A percentile compares a stretch with the other conserved stretches of the same genome.
Evolutionary conservation across 2,329 filamentous ascomycete genomes (phyloP).

Genomic region (Periconia digitata): DNA sequence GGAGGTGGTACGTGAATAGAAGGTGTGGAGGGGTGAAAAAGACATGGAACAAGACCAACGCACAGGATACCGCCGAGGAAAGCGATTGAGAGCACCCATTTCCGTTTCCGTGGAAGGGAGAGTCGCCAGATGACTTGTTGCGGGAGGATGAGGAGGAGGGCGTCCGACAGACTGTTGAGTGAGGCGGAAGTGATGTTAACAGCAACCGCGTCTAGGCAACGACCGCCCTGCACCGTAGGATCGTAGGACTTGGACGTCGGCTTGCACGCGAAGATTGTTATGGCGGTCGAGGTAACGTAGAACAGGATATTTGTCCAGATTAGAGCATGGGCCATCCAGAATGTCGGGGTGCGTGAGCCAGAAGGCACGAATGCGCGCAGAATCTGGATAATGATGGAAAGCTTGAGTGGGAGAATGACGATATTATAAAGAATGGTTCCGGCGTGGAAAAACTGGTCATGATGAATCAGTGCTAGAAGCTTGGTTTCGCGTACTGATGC

Average conservation of each 20-base stretch:
- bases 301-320: slow-evolving; percentile 10
- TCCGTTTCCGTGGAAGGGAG: neutral
- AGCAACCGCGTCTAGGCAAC: slow-evolving; percentile 1
- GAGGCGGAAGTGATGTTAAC: neutral
- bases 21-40: neutral
- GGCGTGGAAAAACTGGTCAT: neutral
- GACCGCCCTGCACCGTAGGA: neutral
- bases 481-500: neutral
- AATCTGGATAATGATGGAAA: slow-evolving; percentile 7
- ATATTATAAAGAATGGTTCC: neutral
- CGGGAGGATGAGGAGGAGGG: slow-evolving; percentile 1
- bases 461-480: neutral
- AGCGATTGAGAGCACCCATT: neutral
- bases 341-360: neutral
- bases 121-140: slow-evolving; percentile 5
- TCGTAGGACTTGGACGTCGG: slow-evolving; percentile 4
- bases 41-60: neutral
- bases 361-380: slow-evolving; percentile 9
- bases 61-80: slow-evolving; percentile 4
- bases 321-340: slow-evolving; percentile 8
- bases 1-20: neutral
- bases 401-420: slow-evolving; percentile 4
- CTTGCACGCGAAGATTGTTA: slow-evolving; percentile 7
- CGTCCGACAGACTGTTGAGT: slow-evolving; percentile 1
- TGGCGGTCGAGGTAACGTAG: slow-evolving; percentile 1